A percentile compares a stretch with the other conserved stretches of the same genome.
These are phyloP conservation scores for Jatropha curcas DNA, from an alignment of 345 rosid genomes.

Conservation along the genomic window DNA sequence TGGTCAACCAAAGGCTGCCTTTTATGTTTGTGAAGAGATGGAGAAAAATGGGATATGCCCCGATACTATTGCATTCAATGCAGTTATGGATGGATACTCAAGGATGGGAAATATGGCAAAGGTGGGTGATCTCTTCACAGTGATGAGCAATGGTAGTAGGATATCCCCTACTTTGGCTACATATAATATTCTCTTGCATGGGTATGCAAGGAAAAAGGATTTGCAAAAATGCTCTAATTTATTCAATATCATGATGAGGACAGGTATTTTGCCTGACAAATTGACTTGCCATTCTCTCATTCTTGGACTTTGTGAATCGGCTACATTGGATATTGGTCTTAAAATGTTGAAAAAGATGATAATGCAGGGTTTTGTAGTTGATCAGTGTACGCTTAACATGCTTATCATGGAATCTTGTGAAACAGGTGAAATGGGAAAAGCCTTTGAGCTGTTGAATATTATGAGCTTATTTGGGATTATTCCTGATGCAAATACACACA, in stretches of 20 bases:
- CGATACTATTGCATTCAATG: slow-evolving; percentile 62
- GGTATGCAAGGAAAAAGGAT: slow-evolving; percentile 62
- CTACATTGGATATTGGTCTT: slow-evolving; percentile 58
- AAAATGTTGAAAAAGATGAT: slow-evolving; percentile 61
- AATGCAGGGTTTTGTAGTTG: slow-evolving; percentile 50
- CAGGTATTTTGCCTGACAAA: slow-evolving; percentile 57
- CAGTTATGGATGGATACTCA: slow-evolving; percentile 51
- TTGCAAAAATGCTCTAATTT: slow-evolving; percentile 44
- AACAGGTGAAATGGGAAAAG: slow-evolving; percentile 40
- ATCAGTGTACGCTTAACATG: slow-evolving; percentile 53
- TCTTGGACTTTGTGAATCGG: slow-evolving; percentile 63
- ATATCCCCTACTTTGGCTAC: slow-evolving; percentile 60
- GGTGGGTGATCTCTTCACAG: slow-evolving; percentile 40
- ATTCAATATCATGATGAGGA: slow-evolving; percentile 45
- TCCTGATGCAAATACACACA: slow-evolving; percentile 46
- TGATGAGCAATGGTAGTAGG: slow-evolving; percentile 37
- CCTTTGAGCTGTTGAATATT: slow-evolving; percentile 52
- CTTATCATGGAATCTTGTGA: slow-evolving; percentile 58
- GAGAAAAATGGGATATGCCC: slow-evolving; percentile 41
- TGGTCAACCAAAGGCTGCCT: slow-evolving; percentile 60
- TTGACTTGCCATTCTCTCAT: slow-evolving; percentile 67
- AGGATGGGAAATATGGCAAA: slow-evolving; percentile 62
- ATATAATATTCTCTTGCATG: slow-evolving; percentile 75
- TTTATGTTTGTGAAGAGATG: slow-evolving; percentile 49
- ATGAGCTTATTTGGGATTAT: slow-evolving; percentile 48